Percentiles rank a stretch among this genome's conserved stretches.
Evolutionary conservation across 441 rosid genomes (phyloP).

Genomic region (Bruguiera hainesii): DNA sequence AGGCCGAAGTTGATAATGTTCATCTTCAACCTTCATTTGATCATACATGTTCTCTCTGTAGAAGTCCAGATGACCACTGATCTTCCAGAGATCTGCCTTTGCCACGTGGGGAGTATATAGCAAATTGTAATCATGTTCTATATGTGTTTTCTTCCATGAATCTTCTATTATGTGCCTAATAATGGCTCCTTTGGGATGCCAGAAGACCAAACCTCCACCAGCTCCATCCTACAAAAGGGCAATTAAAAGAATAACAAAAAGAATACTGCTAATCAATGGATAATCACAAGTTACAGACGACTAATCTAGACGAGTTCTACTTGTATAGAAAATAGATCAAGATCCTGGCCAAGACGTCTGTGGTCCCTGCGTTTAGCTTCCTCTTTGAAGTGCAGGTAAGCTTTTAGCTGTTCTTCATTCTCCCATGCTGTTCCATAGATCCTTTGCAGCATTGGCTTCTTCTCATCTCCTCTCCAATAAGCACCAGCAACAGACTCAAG

Average conservation of each 20-base stretch:
- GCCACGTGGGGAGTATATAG: slow-evolving; percentile 93
- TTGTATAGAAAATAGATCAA: slow-evolving; percentile 90
- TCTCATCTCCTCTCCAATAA: slow-evolving; percentile 98
- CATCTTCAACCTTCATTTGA: slow-evolving; percentile 87
- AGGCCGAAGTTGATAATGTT: slow-evolving; percentile 92
- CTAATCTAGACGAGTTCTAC: slow-evolving; percentile 27
- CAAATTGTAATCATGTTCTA: slow-evolving; percentile 72
- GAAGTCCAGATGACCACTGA: slow-evolving; percentile 94
- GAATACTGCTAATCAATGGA: neutral
- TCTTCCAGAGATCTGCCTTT: slow-evolving; percentile 89
- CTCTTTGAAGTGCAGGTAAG: slow-evolving; percentile 83
- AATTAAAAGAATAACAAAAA: neutral
- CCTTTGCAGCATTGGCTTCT: slow-evolving; percentile 87
- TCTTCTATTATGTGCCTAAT: slow-evolving; percentile 84
- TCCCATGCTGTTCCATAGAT: slow-evolving; percentile 99
- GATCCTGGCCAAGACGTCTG: slow-evolving; percentile 91
- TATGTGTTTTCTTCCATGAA: slow-evolving; percentile 76
- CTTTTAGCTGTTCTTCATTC: slow-evolving; percentile 72
- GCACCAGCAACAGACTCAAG: slow-evolving; percentile 98
- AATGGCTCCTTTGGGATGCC: slow-evolving; percentile 96
- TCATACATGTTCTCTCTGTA: slow-evolving; percentile 94
- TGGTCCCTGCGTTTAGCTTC: slow-evolving; percentile 95
- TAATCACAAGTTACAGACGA: neutral
- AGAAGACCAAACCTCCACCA: slow-evolving; percentile 96
- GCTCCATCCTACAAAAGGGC: slow-evolving; percentile 69